Evolutionary conservation across 2,329 filamentous ascomycete species (phyloP).

Genomic region (Colletotrichum sp.): DNA sequence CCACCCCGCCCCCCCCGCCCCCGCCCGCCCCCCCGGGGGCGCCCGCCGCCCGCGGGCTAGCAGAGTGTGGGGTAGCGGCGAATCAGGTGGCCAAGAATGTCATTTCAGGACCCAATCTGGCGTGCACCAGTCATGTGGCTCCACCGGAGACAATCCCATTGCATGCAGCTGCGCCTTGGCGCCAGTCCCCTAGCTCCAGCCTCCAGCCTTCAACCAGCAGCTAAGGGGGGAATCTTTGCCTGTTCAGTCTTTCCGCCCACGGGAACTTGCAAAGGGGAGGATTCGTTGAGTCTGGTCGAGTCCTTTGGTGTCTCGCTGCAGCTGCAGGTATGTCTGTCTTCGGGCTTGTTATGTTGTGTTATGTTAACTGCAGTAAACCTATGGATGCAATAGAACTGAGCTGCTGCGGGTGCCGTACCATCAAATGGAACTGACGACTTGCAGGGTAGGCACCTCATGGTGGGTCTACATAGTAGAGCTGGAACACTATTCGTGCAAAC

Average conservation of each 20-base stretch:
- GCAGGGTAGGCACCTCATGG: neutral
- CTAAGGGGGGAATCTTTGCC: neutral
- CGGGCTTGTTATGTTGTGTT: neutral
- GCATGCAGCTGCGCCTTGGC: slow-evolving; percentile 7
- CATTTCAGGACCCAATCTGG: slow-evolving; percentile 10
- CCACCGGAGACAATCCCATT: slow-evolving; percentile 8
- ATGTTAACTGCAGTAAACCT: neutral
- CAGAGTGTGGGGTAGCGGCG: slow-evolving; percentile 23
- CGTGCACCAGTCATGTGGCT: slow-evolving; percentile 21
- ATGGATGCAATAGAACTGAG: neutral
- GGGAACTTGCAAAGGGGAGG: neutral
- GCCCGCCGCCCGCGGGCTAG: no score
- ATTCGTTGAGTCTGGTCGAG: neutral
- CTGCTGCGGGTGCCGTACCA: neutral
- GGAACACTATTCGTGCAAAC: neutral
- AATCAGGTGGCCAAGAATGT: slow-evolving; percentile 20
- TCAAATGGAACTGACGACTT: neutral
- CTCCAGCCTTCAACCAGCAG: neutral
- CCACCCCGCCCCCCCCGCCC: no score
- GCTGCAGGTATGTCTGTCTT: neutral
- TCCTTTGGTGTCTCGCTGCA: neutral
- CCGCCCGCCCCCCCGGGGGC: no score
- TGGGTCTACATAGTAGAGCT: neutral
- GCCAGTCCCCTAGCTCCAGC: neutral
- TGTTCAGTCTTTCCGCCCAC: neutral